Conservation (phyloP, 179 eudicot genomes). For the Amaranthus tricolor region DNA sequence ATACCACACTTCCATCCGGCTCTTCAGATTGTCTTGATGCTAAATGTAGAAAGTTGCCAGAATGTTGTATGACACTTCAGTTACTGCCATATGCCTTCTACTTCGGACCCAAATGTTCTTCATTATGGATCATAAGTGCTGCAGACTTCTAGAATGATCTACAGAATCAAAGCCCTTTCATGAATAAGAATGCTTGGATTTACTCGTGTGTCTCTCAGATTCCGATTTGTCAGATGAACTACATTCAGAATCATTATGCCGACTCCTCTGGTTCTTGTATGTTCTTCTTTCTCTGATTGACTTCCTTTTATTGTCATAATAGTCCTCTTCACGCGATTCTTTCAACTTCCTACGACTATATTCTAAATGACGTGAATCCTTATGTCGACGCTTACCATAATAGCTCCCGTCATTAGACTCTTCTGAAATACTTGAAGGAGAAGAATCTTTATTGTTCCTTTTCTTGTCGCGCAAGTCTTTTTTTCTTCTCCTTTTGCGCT, state of each 20-base stretch:
- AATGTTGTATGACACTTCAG: too few species aligned
- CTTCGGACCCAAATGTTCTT: not conserved
- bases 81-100: not conserved
- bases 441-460: slow-evolving; percentile 23
- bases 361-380: slow-evolving; percentile 24
- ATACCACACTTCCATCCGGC: too few species aligned
- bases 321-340: slow-evolving; percentile 5
- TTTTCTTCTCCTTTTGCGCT: slow-evolving; percentile 35
- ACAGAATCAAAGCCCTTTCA: slow-evolving; percentile 25
- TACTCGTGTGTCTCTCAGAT: slow-evolving; percentile 25
- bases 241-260: slow-evolving; percentile 12
- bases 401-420: slow-evolving; percentile 29
- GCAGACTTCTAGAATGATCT: slow-evolving; percentile 17
- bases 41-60: too few species aligned
- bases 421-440: slow-evolving; percentile 34
- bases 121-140: not conserved
- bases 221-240: slow-evolving; percentile 38
- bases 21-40: too few species aligned
- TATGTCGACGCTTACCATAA: slow-evolving; percentile 25
- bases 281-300: slow-evolving; percentile 16
- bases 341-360: slow-evolving; percentile 13
- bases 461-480: slow-evolving; percentile 20
- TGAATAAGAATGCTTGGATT: slow-evolving; percentile 26
- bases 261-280: slow-evolving; percentile 6
- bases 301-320: slow-evolving; percentile 16